Conservation (phyloP, 2,329 filamentous ascomycete genomes). For the Exophiala sp. region DNA sequence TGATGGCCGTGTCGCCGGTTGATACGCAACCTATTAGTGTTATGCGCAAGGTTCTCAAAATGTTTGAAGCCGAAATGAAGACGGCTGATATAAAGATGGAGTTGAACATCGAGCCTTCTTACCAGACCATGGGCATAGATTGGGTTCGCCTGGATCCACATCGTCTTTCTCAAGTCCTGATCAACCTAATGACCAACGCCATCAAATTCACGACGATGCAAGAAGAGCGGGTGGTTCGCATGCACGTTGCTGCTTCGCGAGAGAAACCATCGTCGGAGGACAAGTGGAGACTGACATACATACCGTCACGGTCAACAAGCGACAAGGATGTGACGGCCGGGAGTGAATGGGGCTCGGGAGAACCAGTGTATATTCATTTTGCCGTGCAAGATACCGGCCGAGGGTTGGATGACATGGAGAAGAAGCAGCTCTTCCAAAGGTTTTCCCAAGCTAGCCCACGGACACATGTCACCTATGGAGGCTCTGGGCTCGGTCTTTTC, state of each 20-base stretch:
- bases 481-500: constrained; percentile 71
- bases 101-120: constrained; percentile 59
- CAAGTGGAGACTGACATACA: constrained; percentile 35
- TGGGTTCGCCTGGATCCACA: constrained; percentile 68
- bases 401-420: constrained; percentile 64
- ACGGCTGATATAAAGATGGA: constrained; percentile 62
- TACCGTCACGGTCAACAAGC: constrained; percentile 29
- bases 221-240: constrained; percentile 40
- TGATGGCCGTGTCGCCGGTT: constrained; percentile 65
- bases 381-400: constrained; percentile 72
- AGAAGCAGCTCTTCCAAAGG: constrained; percentile 67
- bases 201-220: constrained; percentile 70
- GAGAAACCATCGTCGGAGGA: constrained; percentile 41
- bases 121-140: constrained; percentile 52
- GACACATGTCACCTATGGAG: constrained; percentile 73
- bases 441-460: constrained; percentile 72
- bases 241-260: constrained; percentile 48
- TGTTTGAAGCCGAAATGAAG: constrained; percentile 70
- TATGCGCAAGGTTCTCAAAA: constrained; percentile 63
- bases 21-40: constrained; percentile 62
- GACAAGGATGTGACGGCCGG: constrained; percentile 35
- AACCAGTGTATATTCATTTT: constrained; percentile 62
- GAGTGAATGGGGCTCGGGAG: constrained; percentile 51
- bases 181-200: constrained; percentile 74
- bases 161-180: constrained; percentile 69